Evolutionary conservation across 2,329 filamentous ascomycete species (phyloP).

Genomic region (Trichoderma polysporum): DNA sequence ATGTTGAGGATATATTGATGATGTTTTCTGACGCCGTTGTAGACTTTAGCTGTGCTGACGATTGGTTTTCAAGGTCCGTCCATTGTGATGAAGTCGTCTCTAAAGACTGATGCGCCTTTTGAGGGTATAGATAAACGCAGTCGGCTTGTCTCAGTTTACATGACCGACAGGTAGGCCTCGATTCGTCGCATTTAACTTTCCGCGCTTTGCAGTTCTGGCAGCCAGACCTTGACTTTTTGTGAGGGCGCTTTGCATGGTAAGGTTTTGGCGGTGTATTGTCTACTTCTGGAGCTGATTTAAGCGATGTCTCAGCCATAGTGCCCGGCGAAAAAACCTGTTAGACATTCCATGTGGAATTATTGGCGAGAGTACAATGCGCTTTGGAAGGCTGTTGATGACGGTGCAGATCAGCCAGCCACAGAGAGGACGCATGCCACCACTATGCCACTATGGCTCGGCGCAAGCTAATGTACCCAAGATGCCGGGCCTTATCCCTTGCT

Average conservation of each 20-base stretch:
- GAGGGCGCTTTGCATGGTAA: conserved; percentile 50
- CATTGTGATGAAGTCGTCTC: background rate
- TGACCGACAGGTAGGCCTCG: conserved; percentile 48
- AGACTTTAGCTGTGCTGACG: background rate
- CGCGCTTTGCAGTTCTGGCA: conserved; percentile 56
- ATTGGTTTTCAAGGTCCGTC: background rate
- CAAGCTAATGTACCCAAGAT: background rate
- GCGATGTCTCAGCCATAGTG: conserved; percentile 11
- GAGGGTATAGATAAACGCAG: conserved; percentile 45
- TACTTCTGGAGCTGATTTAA: background rate
- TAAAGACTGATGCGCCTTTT: background rate
- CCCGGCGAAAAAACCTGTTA: background rate
- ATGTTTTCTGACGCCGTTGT: background rate
- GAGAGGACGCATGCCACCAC: background rate
- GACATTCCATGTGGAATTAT: conserved; percentile 7
- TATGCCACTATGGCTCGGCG: background rate
- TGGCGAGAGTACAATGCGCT: background rate
- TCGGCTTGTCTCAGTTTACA: conserved; percentile 49
- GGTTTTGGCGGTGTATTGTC: conserved; percentile 23
- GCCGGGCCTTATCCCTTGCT: background rate
- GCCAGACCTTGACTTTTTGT: conserved; percentile 54
- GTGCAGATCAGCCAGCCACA: background rate
- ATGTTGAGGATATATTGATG: conserved; percentile 1
- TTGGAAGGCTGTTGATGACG: background rate
- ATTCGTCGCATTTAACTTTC: conserved; percentile 57